Percentiles rank a stretch among this genome's conserved stretches.
phyloP scores from a whole-genome alignment of 495 filamentous ascomycete species.

The Talaromyces stipitatus region DNA sequence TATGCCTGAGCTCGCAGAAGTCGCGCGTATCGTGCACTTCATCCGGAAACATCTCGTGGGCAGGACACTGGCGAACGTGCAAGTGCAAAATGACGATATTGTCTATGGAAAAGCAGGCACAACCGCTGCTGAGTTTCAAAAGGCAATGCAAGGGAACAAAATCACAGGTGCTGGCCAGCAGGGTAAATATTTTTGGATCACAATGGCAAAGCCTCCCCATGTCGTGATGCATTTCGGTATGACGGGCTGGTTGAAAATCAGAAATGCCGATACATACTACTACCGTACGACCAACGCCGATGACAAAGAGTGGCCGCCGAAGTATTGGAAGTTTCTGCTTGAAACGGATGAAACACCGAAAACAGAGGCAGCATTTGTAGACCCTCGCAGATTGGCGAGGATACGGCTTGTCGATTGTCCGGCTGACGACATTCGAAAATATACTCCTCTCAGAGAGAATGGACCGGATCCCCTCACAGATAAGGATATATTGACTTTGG shows the following conservation, averaged over 20 bases:
- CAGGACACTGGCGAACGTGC: slow-evolving; percentile 64
- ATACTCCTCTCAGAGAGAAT: slow-evolving; percentile 76
- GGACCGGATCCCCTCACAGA: slow-evolving; percentile 92
- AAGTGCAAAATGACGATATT: slow-evolving; percentile 66
- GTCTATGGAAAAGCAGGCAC: slow-evolving; percentile 87
- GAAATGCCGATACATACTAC: slow-evolving; percentile 64
- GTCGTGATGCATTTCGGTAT: slow-evolving; percentile 90
- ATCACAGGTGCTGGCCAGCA: slow-evolving; percentile 69
- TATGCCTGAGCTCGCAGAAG: slow-evolving; percentile 86
- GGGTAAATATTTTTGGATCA: slow-evolving; percentile 94
- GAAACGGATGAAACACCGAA: slow-evolving; percentile 51
- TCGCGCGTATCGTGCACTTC: slow-evolving; percentile 79
- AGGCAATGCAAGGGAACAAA: slow-evolving; percentile 68
- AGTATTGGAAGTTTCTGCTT: slow-evolving; percentile 79
- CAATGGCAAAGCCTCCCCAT: slow-evolving; percentile 70
- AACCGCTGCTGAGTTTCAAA: slow-evolving; percentile 60
- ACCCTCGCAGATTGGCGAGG: slow-evolving; percentile 65
- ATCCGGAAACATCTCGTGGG: slow-evolving; percentile 74
- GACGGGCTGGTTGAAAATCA: slow-evolving; percentile 82
- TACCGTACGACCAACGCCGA: slow-evolving; percentile 59
- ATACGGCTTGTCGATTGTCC: slow-evolving; percentile 77
- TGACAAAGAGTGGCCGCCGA: slow-evolving; percentile 76
- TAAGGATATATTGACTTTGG: slow-evolving; percentile 61
- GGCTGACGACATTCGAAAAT: slow-evolving; percentile 64
- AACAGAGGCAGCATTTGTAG: slow-evolving; percentile 76